These are phyloP conservation scores for Linnemannia schmuckeri DNA, from an alignment of 192 early-diverging fungal species.

Conservation along the genomic window DNA sequence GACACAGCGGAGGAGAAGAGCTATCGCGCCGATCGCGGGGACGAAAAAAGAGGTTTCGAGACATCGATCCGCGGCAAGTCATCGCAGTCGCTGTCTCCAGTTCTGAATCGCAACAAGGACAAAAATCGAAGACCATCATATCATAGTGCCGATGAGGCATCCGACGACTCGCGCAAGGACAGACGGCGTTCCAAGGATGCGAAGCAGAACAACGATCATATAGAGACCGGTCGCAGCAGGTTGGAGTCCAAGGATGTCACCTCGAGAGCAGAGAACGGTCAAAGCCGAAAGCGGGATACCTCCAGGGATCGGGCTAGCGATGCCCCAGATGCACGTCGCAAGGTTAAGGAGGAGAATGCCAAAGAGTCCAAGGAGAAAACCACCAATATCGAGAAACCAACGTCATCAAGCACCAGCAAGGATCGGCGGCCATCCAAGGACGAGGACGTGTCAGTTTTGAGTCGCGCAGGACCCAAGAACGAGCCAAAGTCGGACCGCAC, in stretches of 20 bases:
- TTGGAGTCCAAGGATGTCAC: conserved; percentile 31
- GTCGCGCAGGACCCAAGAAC: conserved; percentile 21
- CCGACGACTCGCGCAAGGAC: conserved; percentile 1
- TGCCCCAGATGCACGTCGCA: conserved; percentile 13
- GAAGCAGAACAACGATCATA: neutral
- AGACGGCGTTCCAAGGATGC: conserved; percentile 12
- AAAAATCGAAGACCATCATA: conserved; percentile 14
- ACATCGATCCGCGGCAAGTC: conserved; percentile 15
- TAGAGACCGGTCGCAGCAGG: conserved; percentile 15
- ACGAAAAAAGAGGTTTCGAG: neutral
- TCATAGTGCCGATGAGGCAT: conserved; percentile 38
- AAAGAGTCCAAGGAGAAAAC: conserved; percentile 39
- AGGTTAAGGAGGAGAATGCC: conserved; percentile 25
- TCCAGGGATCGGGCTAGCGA: conserved; percentile 15
- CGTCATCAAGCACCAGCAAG: neutral
- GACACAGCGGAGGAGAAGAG: conserved; percentile 13
- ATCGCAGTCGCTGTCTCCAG: conserved; percentile 36
- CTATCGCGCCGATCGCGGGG: conserved; percentile 11
- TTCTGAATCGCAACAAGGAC: conserved; percentile 23
- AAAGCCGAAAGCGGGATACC: conserved; percentile 10
- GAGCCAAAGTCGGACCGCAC: conserved; percentile 35
- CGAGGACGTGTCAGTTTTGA: conserved; percentile 17
- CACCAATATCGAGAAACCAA: conserved; percentile 21
- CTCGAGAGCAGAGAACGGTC: neutral
- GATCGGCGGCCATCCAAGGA: conserved; percentile 23